A percentile compares a stretch with the other conserved stretches of the same genome.
These are phyloP conservation scores for Pyronema domesticum DNA, from an alignment of 495 filamentous ascomycete genomes.

Conservation along the genomic window DNA sequence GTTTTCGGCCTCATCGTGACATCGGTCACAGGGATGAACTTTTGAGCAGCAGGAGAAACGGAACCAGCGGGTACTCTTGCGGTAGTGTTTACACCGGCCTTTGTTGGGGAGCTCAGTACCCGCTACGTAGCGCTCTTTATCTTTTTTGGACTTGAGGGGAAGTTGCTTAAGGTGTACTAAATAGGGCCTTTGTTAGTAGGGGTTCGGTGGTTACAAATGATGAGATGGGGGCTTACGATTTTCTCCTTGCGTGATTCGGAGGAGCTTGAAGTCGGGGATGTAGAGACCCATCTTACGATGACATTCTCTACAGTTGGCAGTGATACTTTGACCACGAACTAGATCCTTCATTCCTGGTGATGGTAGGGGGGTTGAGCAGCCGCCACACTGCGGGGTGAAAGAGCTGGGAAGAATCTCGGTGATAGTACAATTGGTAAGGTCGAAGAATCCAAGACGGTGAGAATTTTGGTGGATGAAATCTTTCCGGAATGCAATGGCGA, in stretches of 20 bases:
- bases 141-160: slow-evolving; percentile 46
- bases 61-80: slow-evolving; percentile 65
- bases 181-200: slow-evolving; percentile 4
- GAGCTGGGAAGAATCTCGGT: slow-evolving; percentile 50
- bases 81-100: slow-evolving; percentile 64
- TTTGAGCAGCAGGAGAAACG: slow-evolving; percentile 41
- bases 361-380: slow-evolving; percentile 55
- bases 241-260: slow-evolving; percentile 44
- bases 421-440: slow-evolving; percentile 59
- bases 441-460: slow-evolving; percentile 54
- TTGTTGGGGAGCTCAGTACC: slow-evolving; percentile 60
- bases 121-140: slow-evolving; percentile 46
- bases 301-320: slow-evolving; percentile 65
- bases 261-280: slow-evolving; percentile 65
- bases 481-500: slow-evolving; percentile 51
- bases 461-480: slow-evolving; percentile 65
- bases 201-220: background rate
- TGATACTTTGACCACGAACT: slow-evolving; percentile 57
- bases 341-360: slow-evolving; percentile 44
- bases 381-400: slow-evolving; percentile 65
- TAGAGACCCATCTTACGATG: slow-evolving; percentile 74
- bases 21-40: slow-evolving; percentile 52
- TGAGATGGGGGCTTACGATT: background rate
- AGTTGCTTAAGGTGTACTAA: slow-evolving; percentile 29
- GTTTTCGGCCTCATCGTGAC: slow-evolving; percentile 55